These are phyloP conservation scores for Cairneyella variabilis DNA, from an alignment of 495 filamentous ascomycete species.

Conservation along the genomic window DNA sequence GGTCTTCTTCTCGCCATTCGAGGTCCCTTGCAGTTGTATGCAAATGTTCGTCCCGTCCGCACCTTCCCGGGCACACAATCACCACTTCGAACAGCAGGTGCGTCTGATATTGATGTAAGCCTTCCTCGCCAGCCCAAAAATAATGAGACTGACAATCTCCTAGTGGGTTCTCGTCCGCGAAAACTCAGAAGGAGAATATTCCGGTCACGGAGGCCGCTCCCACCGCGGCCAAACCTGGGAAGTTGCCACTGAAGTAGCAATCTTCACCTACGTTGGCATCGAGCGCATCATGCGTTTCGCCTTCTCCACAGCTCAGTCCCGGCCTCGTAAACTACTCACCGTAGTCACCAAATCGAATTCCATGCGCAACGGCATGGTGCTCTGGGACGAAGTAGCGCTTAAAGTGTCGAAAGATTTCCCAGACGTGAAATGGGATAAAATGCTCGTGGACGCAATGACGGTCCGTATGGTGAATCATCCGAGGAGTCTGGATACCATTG, in stretches of 20 bases:
- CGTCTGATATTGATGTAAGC: too few species aligned
- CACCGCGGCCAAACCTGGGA: slow-evolving; percentile 49
- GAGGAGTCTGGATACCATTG: slow-evolving; percentile 49
- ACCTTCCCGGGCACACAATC: slow-evolving; percentile 46
- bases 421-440: slow-evolving; percentile 50
- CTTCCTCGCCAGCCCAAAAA: too few species aligned
- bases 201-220: slow-evolving; percentile 52
- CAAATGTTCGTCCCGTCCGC: slow-evolving; percentile 50
- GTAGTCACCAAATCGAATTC: slow-evolving; percentile 56
- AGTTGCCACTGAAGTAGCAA: slow-evolving; percentile 48
- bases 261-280: slow-evolving; percentile 49
- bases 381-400: slow-evolving; percentile 51
- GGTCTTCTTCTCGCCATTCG: slow-evolving; percentile 51
- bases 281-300: slow-evolving; percentile 54
- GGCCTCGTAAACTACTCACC: slow-evolving; percentile 46
- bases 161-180: slow-evolving; percentile 56
- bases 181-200: slow-evolving; percentile 55
- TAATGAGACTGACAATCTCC: slow-evolving; percentile 34
- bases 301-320: slow-evolving; percentile 42
- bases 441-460: slow-evolving; percentile 59
- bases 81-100: slow-evolving; percentile 41
- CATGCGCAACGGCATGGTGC: slow-evolving; percentile 51
- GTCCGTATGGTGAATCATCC: slow-evolving; percentile 51
- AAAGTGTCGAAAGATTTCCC: slow-evolving; percentile 41
- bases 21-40: slow-evolving; percentile 50